Percentiles rank a stretch among this genome's conserved stretches.
Evolutionary conservation across 176 grass and related monocot genomes (phyloP).

Genomic region (sorghum (Sorghum bicolor)): Sorghum_bicolor_NCBIv3 NC_012873.2:11143501-11144000

Average conservation of each 20-base stretch:
- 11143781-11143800: slow-evolving; percentile 76
- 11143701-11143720: background rate
- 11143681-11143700: background rate
- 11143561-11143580: no score
- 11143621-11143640: no score
- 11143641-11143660: no score
- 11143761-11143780: slow-evolving; percentile 95
- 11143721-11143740: background rate
- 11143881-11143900: slow-evolving; percentile 37
- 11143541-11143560: no score
- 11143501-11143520: no score
- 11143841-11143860: slow-evolving; percentile 83
- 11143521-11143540: no score
- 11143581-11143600: no score
- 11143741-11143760: slow-evolving; percentile 29
- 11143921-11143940: background rate
- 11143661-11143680: background rate
- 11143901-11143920: slow-evolving; percentile 6
- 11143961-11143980: slow-evolving; percentile 30
- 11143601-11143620: no score
- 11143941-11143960: background rate
- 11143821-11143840: slow-evolving; percentile 80
- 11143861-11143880: slow-evolving; percentile 89
- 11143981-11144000: slow-evolving; percentile 77
- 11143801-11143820: slow-evolving; percentile 80